These are phyloP conservation scores for Trypanosoma avium DNA, from an alignment of 208 protist species.

Conservation along the genomic window DNA sequence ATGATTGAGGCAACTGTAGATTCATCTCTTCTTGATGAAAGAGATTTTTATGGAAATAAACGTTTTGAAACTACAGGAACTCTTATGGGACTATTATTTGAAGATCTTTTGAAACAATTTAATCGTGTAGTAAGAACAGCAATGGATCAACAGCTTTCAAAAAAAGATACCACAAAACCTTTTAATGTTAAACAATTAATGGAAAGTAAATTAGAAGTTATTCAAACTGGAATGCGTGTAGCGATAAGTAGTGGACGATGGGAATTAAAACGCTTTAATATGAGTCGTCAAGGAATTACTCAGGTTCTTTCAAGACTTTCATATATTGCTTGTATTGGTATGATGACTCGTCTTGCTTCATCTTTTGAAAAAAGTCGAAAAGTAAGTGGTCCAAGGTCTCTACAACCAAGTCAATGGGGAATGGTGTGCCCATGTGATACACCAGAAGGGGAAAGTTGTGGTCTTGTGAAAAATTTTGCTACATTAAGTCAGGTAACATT, in stretches of 20 bases:
- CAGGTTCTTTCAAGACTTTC: slow-evolving; percentile 98
- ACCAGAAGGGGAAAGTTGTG: slow-evolving; percentile 98
- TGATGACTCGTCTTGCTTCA: slow-evolving; percentile 99
- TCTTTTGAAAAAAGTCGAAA: slow-evolving; percentile 99
- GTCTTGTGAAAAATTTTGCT: slow-evolving; percentile 99
- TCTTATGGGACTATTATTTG: slow-evolving; percentile 98
- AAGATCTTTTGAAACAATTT: slow-evolving; percentile 98
- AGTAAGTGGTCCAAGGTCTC: slow-evolving; percentile 91
- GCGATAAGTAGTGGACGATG: slow-evolving; percentile 97
- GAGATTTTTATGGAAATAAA: slow-evolving; percentile 99
- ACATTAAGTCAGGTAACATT: slow-evolving; percentile 98
- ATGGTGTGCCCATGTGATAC: slow-evolving; percentile 99
- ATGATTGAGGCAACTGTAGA: slow-evolving; percentile 95
- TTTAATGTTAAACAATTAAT: slow-evolving; percentile 95
- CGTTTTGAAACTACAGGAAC: slow-evolving; percentile 97
- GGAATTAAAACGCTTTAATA: slow-evolving; percentile 98
- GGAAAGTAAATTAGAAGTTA: slow-evolving; percentile 93
- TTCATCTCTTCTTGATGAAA: slow-evolving; percentile 93
- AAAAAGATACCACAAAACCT: slow-evolving; percentile 79
- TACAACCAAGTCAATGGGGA: slow-evolving; percentile 99
- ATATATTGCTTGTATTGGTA: slow-evolving; percentile 98
- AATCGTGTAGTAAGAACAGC: slow-evolving; percentile 95
- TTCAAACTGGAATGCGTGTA: slow-evolving; percentile 96
- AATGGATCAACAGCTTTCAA: slow-evolving; percentile 88
- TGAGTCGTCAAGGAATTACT: slow-evolving; percentile 94